Conservation (phyloP, 805 yeast genomes). For the Komagataella populi region DNA sequence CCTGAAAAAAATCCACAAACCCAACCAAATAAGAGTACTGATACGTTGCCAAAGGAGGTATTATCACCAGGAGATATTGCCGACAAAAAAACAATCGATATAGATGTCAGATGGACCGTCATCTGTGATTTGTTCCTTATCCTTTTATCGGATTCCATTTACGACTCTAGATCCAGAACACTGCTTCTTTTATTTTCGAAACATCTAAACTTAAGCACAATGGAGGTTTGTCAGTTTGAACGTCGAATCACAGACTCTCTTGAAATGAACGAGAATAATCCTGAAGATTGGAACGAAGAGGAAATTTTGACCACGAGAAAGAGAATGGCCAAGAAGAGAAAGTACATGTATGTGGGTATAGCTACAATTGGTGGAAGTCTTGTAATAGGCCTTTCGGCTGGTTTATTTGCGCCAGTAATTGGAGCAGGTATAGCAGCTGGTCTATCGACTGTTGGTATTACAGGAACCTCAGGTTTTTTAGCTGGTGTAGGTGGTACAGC, state of each 20-base stretch:
- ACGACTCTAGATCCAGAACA: slow-evolving; percentile 81
- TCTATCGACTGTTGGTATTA: slow-evolving; percentile 81
- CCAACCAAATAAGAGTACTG: slow-evolving; percentile 4
- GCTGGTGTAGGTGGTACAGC: slow-evolving; percentile 98
- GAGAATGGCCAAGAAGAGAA: slow-evolving; percentile 48
- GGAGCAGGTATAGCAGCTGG: slow-evolving; percentile 99
- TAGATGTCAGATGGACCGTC: slow-evolving; percentile 87
- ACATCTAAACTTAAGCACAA: slow-evolving; percentile 37
- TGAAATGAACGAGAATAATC: slow-evolving; percentile 75
- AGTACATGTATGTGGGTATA: slow-evolving; percentile 77
- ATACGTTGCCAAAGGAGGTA: slow-evolving; percentile 6
- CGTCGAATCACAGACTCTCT: slow-evolving; percentile 80
- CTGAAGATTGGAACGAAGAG: slow-evolving; percentile 62
- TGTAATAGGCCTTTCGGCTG: slow-evolving; percentile 90
- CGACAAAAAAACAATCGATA: slow-evolving; percentile 27
- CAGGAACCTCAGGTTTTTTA: slow-evolving; percentile 84
- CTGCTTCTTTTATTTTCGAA: slow-evolving; percentile 58
- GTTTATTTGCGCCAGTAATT: slow-evolving; percentile 90
- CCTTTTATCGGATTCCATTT: slow-evolving; percentile 69
- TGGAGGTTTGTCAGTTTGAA: slow-evolving; percentile 82
- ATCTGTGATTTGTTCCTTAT: slow-evolving; percentile 81
- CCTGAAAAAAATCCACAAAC: slow-evolving; percentile 6
- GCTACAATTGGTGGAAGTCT: slow-evolving; percentile 96
- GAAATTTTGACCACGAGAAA: slow-evolving; percentile 59
- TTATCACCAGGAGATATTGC: slow-evolving; percentile 19